phyloP scores from a whole-genome alignment of 495 filamentous ascomycete genomes.

The Penicillium riverlandense region DNA sequence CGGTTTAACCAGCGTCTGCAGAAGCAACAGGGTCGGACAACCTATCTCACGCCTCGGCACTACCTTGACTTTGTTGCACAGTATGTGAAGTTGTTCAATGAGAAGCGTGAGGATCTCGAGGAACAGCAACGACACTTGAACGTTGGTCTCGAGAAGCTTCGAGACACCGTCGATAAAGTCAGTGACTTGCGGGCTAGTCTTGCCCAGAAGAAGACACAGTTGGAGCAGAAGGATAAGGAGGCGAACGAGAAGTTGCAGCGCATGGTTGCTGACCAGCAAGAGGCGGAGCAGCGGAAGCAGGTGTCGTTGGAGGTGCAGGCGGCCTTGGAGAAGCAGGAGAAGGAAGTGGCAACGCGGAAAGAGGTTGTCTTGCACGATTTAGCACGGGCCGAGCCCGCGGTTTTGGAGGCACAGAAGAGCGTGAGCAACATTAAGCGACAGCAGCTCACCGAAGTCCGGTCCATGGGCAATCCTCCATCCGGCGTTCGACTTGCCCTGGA shows the following conservation, averaged over 20 bases:
- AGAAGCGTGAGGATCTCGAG: constrained; percentile 96
- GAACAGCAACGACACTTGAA: constrained; percentile 98
- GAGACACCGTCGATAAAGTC: constrained; percentile 97
- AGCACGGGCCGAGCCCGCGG: constrained; percentile 86
- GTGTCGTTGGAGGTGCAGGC: constrained; percentile 82
- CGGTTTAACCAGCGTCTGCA: constrained; percentile 81
- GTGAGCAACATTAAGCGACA: constrained; percentile 97
- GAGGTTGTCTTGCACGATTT: constrained; percentile 84
- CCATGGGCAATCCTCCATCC: constrained; percentile 85
- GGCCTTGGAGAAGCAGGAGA: constrained; percentile 82
- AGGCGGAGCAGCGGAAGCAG: constrained; percentile 86
- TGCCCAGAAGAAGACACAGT: constrained; percentile 85
- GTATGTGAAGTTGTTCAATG: constrained; percentile 94
- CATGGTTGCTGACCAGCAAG: constrained; percentile 94
- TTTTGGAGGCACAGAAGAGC: constrained; percentile 84
- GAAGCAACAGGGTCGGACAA: constrained; percentile 84
- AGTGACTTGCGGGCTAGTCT: constrained; percentile 82
- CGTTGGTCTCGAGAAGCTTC: constrained; percentile 94
- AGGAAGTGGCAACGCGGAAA: constrained; percentile 73
- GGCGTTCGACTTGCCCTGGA: constrained; percentile 90
- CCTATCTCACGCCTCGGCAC: constrained; percentile 91
- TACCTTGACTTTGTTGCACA: constrained; percentile 98
- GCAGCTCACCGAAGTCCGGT: constrained; percentile 94
- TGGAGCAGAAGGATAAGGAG: constrained; percentile 89
- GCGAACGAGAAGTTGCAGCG: constrained; percentile 94